Evolutionary conservation across 2,329 filamentous ascomycete genomes (phyloP), one percentile per base, ranked within the genome.

Genomic region (Periconia digitata): DNA sequence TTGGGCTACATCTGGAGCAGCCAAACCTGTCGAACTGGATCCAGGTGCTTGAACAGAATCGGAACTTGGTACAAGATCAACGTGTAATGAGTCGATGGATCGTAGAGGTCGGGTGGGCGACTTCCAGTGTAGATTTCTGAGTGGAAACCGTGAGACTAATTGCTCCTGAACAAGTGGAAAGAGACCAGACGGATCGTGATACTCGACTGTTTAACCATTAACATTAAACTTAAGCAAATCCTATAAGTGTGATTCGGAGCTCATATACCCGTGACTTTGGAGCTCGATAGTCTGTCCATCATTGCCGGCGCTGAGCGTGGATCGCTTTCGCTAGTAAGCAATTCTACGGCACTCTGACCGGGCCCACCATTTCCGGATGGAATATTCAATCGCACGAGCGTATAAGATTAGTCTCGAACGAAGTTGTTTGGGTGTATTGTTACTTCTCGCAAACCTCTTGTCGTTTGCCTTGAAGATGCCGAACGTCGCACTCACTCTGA

Each of bases 51-150:
- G 70, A 7, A 72, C 77, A 63, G 74, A 84, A 69, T 63, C 77
- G 59, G 72, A 63, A 74, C 77, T 71, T 7, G 86, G 81, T n/a
- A 92, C 78, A 50, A 97, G 85, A 53, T 96, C 91, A 62, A 97
- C 84, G 65, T 96, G 90, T 35, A 99, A 83, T 12, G 90, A 92
- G 64, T 91, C 87, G 69, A 99, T 99, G 13, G 94, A 96, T 57
- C 94, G 87, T 29, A 97, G 76, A 2, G 94, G 94, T 0, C 94
- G 87, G 22, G 87, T 87, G 52, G 95, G 90, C 13, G 94, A 96
- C 71, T 97, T 95, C 94, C 94, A 99, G 67, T 97, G 90, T 39
- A 99, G 84, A 64, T 97, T 95, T 55, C 86, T 87, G 32, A 99
- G 79, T 27, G 94, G 94, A 0, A 97, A 80, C 46, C 89, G 87